Evolutionary conservation across 495 filamentous ascomycete species (phyloP).

Genomic region (Neurospora sp.): DNA sequence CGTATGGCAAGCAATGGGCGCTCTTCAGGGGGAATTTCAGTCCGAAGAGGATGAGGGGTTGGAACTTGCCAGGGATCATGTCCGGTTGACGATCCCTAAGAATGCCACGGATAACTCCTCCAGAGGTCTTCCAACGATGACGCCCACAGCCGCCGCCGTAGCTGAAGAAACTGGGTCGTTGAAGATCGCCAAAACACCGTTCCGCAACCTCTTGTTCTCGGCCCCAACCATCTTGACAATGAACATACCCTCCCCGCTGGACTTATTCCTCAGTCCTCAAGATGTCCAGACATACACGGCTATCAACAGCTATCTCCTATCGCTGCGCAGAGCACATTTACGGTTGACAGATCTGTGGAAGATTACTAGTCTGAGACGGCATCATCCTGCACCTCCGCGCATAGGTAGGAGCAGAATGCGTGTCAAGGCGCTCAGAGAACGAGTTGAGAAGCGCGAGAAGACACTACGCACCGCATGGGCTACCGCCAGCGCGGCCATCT

Average conservation of each 20-base stretch:
- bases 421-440: constrained; percentile 38
- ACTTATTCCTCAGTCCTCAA: constrained; percentile 68
- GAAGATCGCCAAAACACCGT: constrained; percentile 39
- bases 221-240: constrained; percentile 60
- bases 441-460: constrained; percentile 45
- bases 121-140: constrained; percentile 9
- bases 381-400: constrained; percentile 56
- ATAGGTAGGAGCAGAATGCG: constrained; percentile 44
- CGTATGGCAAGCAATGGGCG: constrained; percentile 67
- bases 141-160: constrained; percentile 3
- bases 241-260: constrained; percentile 67
- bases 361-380: constrained; percentile 61
- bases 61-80: constrained; percentile 67
- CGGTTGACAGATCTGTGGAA: constrained; percentile 77
- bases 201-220: constrained; percentile 76
- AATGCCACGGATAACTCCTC: constrained; percentile 9
- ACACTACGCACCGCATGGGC: constrained; percentile 79
- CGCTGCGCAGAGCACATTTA: constrained; percentile 71
- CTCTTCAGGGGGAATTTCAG: constrained; percentile 52
- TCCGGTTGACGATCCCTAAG: constrained; percentile 55
- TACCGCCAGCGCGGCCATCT: constrained; percentile 68
- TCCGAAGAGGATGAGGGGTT: constrained; percentile 67
- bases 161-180: constrained; percentile 10
- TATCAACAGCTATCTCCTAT: constrained; percentile 78
- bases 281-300: constrained; percentile 71